A percentile compares a stretch with the other conserved stretches of the same genome.
Evolutionary conservation across 163 green algal species (phyloP).

Genomic region (Chloromonas sp.): DNA sequence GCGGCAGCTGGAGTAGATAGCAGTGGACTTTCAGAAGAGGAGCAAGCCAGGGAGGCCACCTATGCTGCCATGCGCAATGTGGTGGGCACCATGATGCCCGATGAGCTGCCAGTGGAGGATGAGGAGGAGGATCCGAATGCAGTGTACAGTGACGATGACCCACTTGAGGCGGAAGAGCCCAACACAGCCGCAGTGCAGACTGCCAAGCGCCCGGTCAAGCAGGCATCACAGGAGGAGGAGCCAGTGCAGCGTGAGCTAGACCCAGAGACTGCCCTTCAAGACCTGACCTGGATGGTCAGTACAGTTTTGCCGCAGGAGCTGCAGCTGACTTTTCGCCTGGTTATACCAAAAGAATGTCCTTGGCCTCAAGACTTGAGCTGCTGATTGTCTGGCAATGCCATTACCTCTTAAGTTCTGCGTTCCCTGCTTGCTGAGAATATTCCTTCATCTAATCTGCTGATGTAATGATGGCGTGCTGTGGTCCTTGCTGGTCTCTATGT

Average conservation of each 20-base stretch:
- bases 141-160: not conserved
- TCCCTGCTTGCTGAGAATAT: not conserved
- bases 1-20: not conserved
- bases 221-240: too few species aligned
- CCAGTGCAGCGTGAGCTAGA: not conserved
- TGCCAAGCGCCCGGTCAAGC: too few species aligned
- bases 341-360: too few species aligned
- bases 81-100: not conserved
- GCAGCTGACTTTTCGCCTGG: not conserved
- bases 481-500: conserved; percentile 8
- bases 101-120: not conserved
- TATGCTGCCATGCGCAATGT: not conserved
- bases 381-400: too few species aligned
- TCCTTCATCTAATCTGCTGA: not conserved
- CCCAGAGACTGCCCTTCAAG: not conserved
- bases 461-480: not conserved
- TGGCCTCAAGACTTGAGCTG: too few species aligned
- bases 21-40: not conserved
- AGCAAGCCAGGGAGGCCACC: not conserved
- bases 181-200: too few species aligned
- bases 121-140: not conserved
- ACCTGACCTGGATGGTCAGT: conserved; percentile 1
- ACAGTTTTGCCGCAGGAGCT: not conserved
- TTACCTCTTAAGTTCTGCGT: not conserved
- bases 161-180: too few species aligned